Evolutionary conservation across 108 stramenopile species (phyloP).

Genomic region (Fistulifera pelliculosa): DNA sequence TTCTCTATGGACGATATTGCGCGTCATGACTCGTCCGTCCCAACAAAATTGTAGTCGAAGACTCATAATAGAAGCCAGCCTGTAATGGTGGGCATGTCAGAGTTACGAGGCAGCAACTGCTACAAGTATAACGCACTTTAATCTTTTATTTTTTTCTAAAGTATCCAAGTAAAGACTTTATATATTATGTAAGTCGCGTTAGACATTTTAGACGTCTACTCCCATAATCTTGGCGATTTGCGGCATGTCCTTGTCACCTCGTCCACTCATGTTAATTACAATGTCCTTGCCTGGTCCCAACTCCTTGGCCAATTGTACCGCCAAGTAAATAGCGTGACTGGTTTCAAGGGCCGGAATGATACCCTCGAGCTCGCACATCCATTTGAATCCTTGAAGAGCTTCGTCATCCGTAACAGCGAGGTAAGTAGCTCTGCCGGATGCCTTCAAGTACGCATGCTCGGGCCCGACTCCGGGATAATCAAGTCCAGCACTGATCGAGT

Average conservation of each 20-base stretch:
- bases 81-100: not conserved
- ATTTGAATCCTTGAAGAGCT: conserved; percentile 86
- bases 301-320: conserved; percentile 82
- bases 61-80: not conserved
- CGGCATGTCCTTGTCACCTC: conserved; percentile 95
- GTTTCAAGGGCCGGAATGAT: conserved; percentile 95
- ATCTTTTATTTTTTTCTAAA: not conserved
- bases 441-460: conserved; percentile 90
- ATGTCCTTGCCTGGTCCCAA: conserved; percentile 75
- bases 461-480: conserved; percentile 97
- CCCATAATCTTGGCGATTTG: conserved; percentile 82
- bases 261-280: conserved; percentile 90
- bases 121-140: not conserved
- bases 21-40: not conserved
- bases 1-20: not conserved
- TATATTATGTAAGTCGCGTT: not conserved
- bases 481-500: conserved; percentile 90
- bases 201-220: conserved; percentile 72
- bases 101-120: not conserved
- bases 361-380: conserved; percentile 82
- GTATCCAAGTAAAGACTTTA: not conserved
- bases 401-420: conserved; percentile 82
- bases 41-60: not conserved
- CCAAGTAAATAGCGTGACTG: conserved; percentile 88
- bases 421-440: conserved; percentile 82